Evolutionary conservation across 2,329 filamentous ascomycete genomes (phyloP), one percentile per base, ranked within the genome.

Genomic region (Ceratocystis eucalypticola): DNA sequence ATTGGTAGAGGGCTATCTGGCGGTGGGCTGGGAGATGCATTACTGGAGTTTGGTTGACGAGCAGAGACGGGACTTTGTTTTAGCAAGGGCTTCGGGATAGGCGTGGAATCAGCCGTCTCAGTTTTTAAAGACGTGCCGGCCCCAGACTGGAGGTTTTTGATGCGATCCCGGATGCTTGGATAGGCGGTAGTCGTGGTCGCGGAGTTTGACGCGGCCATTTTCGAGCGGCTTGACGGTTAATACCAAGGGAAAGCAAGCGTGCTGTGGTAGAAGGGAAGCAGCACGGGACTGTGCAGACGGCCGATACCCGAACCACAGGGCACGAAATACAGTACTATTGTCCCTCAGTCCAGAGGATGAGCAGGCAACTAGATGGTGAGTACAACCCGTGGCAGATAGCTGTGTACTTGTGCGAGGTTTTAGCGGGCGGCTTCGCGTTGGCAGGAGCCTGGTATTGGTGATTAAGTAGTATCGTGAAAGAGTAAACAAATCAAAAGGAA

Each of bases 101-200:
- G 17, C 53, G 53, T 57, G 1, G 25, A 10, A 57, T 57, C 25
- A 10, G 53, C 15, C 20, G 53, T 57, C 25, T 25, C 53, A 8
- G 30, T 25, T n/a, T 57, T 57, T n/a, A 57, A 28, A 17, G 53
- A 17, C 17, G 25, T 33, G 6, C 10, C 28, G 53, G 53, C 3
- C 25, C 53, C 53, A n/a, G 53, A 57, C 20, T 57, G 53, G 8
- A 57, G 53, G 25, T 57, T 30, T 57, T 57, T 57, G 53, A 57
- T 57, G 25, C 53, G 53, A 28, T 57, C 53, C 3, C 25, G 53
- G 53, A 57, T 57, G 28, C 22, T 30, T 33, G 53, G 53, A 6
- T 57, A 57, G 20, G 17, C 10, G 6, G 53, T 33, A 28, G 10
- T 57, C 30, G 53, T 8, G 5, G 15, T 15, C 6, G 53, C 20